These are phyloP conservation scores for Bruguiera hainesii DNA, from an alignment of 441 rosid species.

Conservation along the genomic window DNA sequence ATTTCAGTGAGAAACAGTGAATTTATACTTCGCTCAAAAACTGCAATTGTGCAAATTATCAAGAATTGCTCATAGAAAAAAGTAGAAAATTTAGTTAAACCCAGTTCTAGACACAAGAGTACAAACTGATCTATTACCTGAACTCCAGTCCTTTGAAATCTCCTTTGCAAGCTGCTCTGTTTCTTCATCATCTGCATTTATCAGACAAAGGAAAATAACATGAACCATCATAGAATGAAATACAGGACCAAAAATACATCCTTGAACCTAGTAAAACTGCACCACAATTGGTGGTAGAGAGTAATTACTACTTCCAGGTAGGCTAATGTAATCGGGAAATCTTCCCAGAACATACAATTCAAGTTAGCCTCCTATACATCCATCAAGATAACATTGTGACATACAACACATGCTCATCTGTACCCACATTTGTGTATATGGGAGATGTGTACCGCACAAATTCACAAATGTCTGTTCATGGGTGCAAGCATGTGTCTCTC, in stretches of 20 bases:
- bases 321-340: too few species aligned
- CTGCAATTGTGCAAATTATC: constrained; percentile 37
- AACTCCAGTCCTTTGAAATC: constrained; percentile 95
- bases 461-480: too few species aligned
- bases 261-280: constrained; percentile 1
- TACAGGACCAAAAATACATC: background rate
- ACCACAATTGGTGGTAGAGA: background rate
- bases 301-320: too few species aligned
- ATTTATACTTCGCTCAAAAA: constrained; percentile 89
- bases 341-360: too few species aligned
- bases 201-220: constrained; percentile 14
- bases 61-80: constrained; percentile 43
- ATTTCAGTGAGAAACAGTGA: constrained; percentile 89
- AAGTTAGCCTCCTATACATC: too few species aligned
- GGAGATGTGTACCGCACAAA: too few species aligned
- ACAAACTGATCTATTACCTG: constrained; percentile 44
- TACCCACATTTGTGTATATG: too few species aligned
- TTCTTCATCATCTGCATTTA: constrained; percentile 74
- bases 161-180: constrained; percentile 89
- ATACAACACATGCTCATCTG: too few species aligned
- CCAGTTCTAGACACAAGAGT: constrained; percentile 9
- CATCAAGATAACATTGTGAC: too few species aligned
- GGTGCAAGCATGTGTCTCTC: too few species aligned
- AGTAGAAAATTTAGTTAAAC: constrained; percentile 4
- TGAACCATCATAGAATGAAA: background rate